Evolutionary conservation across 495 filamentous ascomycete species (phyloP).

Genomic region (Talaromyces proteolyticus): DNA sequence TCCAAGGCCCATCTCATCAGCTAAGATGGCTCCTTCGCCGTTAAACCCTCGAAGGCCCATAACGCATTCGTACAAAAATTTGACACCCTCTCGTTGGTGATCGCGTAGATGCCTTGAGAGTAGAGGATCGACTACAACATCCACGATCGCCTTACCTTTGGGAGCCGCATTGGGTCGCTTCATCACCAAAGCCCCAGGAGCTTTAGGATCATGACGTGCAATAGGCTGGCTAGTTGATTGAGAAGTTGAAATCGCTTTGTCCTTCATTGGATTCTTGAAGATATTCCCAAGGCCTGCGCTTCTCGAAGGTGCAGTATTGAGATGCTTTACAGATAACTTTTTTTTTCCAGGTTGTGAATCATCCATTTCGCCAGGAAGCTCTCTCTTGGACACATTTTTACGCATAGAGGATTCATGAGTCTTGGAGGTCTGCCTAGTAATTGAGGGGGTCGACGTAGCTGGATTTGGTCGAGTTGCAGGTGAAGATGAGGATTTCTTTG

Average conservation of each 20-base stretch:
- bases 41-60: slow-evolving; percentile 72
- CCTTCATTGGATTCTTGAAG: slow-evolving; percentile 59
- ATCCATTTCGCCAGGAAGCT: background rate
- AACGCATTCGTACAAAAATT: slow-evolving; percentile 78
- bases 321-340: slow-evolving; percentile 9
- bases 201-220: slow-evolving; percentile 62
- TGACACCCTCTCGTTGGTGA: slow-evolving; percentile 72
- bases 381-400: background rate
- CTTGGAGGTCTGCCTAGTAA: background rate
- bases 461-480: slow-evolving; percentile 3
- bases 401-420: background rate
- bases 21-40: slow-evolving; percentile 70
- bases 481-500: slow-evolving; percentile 14
- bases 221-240: slow-evolving; percentile 28
- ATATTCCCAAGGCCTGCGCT: slow-evolving; percentile 17
- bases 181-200: slow-evolving; percentile 64
- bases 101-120: slow-evolving; percentile 60
- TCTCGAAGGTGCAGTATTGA: slow-evolving; percentile 18
- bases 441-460: background rate
- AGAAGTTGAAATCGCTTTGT: slow-evolving; percentile 15
- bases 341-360: slow-evolving; percentile 8
- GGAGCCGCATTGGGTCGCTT: slow-evolving; percentile 49
- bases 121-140: slow-evolving; percentile 75
- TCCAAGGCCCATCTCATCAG: slow-evolving; percentile 80
- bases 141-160: slow-evolving; percentile 63